These are phyloP conservation scores for Botrytis tulipae DNA, from an alignment of 2,329 filamentous ascomycete species.

Conservation along the genomic window DNA sequence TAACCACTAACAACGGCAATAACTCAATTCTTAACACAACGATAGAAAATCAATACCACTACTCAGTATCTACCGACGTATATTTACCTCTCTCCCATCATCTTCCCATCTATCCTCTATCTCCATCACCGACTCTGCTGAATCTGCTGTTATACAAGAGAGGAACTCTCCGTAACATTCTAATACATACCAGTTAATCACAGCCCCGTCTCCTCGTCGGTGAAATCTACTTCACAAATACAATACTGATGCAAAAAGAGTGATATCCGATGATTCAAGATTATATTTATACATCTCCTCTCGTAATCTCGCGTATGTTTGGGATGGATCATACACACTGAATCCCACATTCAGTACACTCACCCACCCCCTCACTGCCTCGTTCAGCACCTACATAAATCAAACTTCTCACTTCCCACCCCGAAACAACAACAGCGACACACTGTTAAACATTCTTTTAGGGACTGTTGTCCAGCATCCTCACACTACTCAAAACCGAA, in stretches of 20 bases:
- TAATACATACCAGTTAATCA: accelerated
- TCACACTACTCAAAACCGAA: too few relatives aligned
- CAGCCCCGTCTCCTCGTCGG: not conserved
- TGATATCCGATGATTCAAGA: not conserved
- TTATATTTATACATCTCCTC: not conserved
- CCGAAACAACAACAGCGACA: too few relatives aligned
- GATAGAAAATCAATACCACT: not conserved
- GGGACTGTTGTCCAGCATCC: too few relatives aligned
- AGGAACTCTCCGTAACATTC: not conserved
- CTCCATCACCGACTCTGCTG: accelerated
- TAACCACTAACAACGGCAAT: not conserved
- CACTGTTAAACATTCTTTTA: too few relatives aligned
- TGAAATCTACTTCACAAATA: too few relatives aligned
- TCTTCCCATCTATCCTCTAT: not conserved
- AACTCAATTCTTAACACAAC: accelerated
- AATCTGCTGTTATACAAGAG: not conserved
- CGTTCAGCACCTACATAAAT: too few relatives aligned
- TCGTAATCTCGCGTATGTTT: accelerated
- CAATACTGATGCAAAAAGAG: not conserved
- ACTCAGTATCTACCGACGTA: not conserved
- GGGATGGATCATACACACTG: not conserved
- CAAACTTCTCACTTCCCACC: not conserved
- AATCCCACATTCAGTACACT: too few relatives aligned
- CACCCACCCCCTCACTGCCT: too few relatives aligned
- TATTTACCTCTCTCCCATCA: accelerated